phyloP scores from a whole-genome alignment of 148 eudicot species.

The Rhododendron ovatum region DNA sequence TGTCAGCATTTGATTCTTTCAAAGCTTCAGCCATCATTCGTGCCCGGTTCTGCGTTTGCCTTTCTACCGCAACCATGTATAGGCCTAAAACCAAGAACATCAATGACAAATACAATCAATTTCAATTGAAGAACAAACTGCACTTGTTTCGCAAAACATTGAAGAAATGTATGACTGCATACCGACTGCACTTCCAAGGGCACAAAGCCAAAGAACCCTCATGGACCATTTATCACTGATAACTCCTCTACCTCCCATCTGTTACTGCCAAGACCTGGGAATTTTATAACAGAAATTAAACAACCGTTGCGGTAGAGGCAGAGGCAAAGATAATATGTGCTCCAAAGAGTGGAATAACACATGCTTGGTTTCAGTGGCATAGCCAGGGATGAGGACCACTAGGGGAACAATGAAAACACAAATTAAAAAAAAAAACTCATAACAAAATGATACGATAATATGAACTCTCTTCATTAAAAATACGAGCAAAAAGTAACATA shows the following conservation, averaged over 20 bases:
- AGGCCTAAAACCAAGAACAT: conserved; percentile 34
- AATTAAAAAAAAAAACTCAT: no score
- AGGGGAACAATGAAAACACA: neutral
- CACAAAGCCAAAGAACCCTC: conserved; percentile 77
- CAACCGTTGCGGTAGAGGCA: neutral
- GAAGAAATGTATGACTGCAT: conserved; percentile 4
- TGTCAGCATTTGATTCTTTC: conserved; percentile 23
- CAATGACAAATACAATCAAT: neutral
- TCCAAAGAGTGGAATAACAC: neutral
- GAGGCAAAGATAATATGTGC: neutral
- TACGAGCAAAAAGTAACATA: neutral
- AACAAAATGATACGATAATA: neutral
- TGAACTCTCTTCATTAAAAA: neutral
- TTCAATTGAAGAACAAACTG: neutral
- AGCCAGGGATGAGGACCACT: neutral
- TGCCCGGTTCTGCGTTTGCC: conserved; percentile 60
- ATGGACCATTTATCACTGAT: conserved; percentile 85
- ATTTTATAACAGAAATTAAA: neutral
- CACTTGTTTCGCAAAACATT: neutral
- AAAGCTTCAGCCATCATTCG: conserved; percentile 48
- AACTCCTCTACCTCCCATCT: conserved; percentile 62
- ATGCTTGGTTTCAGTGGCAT: neutral
- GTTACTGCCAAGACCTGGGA: conserved; percentile 9
- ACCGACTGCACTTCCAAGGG: conserved; percentile 83
- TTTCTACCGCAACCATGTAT: conserved; percentile 76